Conservation (phyloP, 108 stramenopile species). For the Pseudonitzschia delicatissima region DNA sequence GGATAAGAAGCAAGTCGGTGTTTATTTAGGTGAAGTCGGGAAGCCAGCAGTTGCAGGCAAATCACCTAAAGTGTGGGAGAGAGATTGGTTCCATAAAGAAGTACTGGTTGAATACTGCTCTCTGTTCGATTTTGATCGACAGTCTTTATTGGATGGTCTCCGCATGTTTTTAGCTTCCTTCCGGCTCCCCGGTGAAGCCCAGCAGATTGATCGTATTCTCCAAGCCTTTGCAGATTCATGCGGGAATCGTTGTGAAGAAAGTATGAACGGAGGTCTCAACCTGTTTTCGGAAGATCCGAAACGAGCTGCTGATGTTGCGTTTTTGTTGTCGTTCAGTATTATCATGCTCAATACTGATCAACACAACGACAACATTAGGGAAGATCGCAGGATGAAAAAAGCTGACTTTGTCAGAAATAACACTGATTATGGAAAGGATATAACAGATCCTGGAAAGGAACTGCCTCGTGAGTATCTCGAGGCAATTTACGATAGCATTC, state of each 20-base stretch:
- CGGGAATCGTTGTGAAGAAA: conserved; percentile 77
- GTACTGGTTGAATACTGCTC: conserved; percentile 68
- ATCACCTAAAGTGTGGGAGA: conserved; percentile 65
- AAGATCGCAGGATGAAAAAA: conserved; percentile 92
- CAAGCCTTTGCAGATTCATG: conserved; percentile 89
- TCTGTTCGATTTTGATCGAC: conserved; percentile 85
- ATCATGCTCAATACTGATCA: conserved; percentile 99
- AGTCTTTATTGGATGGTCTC: conserved; percentile 79
- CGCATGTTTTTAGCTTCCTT: conserved; percentile 94
- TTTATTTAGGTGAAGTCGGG: conserved; percentile 88
- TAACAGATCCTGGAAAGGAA: conserved; percentile 77
- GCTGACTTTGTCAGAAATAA: conserved; percentile 91
- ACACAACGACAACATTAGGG: conserved; percentile 94
- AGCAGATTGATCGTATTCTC: conserved; percentile 87
- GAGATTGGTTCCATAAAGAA: conserved; percentile 87
- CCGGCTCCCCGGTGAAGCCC: conserved; percentile 92
- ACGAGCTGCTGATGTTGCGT: conserved; percentile 87
- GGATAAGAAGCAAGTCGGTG: conserved; percentile 84
- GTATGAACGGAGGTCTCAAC: conserved; percentile 45
- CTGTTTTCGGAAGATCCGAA: conserved; percentile 81
- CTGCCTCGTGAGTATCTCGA: conserved; percentile 85
- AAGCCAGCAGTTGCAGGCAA: conserved; percentile 56
- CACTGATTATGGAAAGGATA: conserved; percentile 88
- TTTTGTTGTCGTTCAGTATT: conserved; percentile 91
- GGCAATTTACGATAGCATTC: conserved; percentile 85